Conservation (phyloP, 139 green algal species). For the Astrephomene gubernaculifera region DNA sequence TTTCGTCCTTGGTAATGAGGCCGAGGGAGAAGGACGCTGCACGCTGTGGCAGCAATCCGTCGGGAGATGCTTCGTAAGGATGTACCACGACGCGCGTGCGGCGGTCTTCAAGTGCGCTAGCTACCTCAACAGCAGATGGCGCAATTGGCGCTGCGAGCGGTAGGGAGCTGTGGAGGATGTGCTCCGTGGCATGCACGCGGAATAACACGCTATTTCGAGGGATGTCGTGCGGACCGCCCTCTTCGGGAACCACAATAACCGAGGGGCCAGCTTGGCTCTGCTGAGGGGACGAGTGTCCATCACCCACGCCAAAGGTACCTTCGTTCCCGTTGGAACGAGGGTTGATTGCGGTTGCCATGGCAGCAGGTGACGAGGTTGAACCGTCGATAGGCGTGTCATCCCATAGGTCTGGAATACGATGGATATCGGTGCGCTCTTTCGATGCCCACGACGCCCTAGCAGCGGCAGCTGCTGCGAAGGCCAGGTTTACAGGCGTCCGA, state of each 20-base stretch:
- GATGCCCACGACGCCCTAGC: conserved; percentile 6
- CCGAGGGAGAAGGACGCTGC: neutral
- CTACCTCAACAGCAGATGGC: neutral
- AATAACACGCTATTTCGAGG: conserved; percentile 9
- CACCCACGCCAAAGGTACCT: no score
- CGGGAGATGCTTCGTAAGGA: neutral
- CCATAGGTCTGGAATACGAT: no score
- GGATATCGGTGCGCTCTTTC: neutral
- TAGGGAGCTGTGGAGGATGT: neutral
- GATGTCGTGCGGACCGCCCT: neutral
- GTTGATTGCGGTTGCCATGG: neutral
- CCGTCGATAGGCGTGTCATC: neutral
- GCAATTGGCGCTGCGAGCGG: neutral
- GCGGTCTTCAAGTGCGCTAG: neutral
- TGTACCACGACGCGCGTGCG: neutral
- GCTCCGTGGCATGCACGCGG: neutral
- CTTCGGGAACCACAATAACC: neutral
- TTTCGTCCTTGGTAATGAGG: neutral
- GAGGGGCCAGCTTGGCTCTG: neutral
- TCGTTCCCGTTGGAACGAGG: no score
- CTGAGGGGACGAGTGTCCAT: neutral
- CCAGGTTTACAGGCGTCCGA: neutral
- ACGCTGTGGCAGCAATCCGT: neutral
- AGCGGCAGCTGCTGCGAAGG: conserved; percentile 12
- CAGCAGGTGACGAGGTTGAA: neutral